Base-by-base conservation (phyloP, 139 green algal species). In the Picochlorum sp. region DNA sequence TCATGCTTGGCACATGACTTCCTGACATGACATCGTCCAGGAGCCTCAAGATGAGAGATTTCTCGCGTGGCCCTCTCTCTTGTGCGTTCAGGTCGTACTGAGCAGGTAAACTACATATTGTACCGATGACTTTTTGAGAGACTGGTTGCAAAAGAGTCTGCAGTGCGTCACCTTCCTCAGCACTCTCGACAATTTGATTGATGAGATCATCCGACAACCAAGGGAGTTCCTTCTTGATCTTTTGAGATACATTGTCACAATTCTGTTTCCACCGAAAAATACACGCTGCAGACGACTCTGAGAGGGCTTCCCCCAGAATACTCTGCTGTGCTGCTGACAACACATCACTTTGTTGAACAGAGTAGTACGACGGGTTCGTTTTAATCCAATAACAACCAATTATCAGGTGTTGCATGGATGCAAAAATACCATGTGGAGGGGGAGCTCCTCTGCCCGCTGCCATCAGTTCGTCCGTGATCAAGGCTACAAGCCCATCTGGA, bases 1-100 rank as follows among this genome's bases (percentile, higher is more conserved):
- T 62, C 62, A 81, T 50, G 23, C 71, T 63, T 24, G 51, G 21
- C 51, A 59, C 20, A 16, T 20, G 21, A 0, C 23, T 34, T 13
- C 51, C 51, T n/a, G 20, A 31, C 5, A 59, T 10, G 15, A 59
- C 23, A 38, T 54, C 47, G 11, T 20, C n/a, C 6, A 54, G 1
- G 11, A 20, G n/a, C 16, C 47, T 21, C 16, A 52, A 24, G 15
- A 21, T 52, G 6, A n/a, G 16, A 9, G 47, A n/a, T 15, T 52
- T 9, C 15, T 20, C 16, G 2, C 18, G 13, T 23, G 47, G 16
- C 5, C 47, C 47, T 24, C 18, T 52, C 47, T 52, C 47, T n/a
- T n/a, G 16, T 52, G 47, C 47, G 2, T n/a, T 24, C 9, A n/a
- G 18, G 47, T 52, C 47, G 16, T 20, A 41, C 8, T 41, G 47